Conservation (phyloP, 805 yeast species). For the Myxozyma geophila region DNA sequence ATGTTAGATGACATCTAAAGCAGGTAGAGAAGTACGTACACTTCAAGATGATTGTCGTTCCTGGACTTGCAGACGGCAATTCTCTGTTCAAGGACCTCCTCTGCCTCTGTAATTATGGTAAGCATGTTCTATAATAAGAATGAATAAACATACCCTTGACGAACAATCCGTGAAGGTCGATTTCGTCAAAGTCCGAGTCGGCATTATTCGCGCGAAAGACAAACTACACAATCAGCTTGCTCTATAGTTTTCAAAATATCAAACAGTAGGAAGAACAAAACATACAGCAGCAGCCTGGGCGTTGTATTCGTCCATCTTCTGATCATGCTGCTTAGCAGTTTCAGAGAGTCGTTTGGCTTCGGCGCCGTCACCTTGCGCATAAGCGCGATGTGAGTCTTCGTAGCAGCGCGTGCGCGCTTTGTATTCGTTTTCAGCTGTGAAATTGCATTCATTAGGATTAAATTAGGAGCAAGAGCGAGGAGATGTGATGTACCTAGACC, state of each 20-base stretch:
- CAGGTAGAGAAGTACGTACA: conserved; percentile 41
- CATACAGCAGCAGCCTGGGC: conserved; percentile 67
- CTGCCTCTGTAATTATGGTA: conserved; percentile 61
- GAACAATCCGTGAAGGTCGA: conserved; percentile 89
- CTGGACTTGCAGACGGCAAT: conserved; percentile 64
- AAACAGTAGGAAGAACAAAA: neutral
- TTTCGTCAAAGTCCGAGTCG: conserved; percentile 83
- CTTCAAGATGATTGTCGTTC: conserved; percentile 66
- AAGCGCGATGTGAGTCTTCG: conserved; percentile 76
- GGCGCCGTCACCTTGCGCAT: conserved; percentile 69
- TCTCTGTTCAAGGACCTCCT: conserved; percentile 72
- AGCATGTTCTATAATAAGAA: no score
- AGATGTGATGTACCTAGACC: conserved; percentile 42
- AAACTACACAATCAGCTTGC: conserved; percentile 46
- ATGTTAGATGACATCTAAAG: neutral
- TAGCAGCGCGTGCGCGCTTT: conserved; percentile 60
- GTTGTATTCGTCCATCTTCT: conserved; percentile 70
- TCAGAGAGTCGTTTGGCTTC: conserved; percentile 75
- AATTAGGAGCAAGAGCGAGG: neutral
- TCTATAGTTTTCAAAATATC: neutral
- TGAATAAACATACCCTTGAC: conserved; percentile 53
- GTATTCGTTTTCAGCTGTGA: conserved; percentile 67
- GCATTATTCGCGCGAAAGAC: conserved; percentile 87
- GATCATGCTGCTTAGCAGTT: conserved; percentile 62
- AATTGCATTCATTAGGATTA: neutral